Evolutionary conservation across 805 yeast species (phyloP).

Genomic region (Lipomyces chichibuensis): DNA sequence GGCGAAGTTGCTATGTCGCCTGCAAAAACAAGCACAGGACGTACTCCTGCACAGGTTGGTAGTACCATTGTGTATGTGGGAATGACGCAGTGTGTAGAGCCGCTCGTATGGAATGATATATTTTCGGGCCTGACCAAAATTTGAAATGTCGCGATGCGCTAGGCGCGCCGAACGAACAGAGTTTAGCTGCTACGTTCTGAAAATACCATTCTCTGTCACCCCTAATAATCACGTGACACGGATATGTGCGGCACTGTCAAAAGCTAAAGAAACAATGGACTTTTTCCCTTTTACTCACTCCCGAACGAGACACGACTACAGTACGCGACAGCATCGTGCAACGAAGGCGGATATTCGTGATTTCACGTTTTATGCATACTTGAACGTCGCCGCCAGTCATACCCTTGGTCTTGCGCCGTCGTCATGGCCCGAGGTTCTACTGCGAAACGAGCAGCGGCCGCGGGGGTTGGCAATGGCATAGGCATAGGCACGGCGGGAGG

Average conservation of each 20-base stretch:
- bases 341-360: neutral
- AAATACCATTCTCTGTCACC: neutral
- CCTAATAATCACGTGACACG: neutral
- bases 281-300: neutral
- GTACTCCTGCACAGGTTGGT: neutral
- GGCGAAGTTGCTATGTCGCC: neutral
- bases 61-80: neutral
- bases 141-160: neutral
- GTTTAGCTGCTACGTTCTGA: neutral
- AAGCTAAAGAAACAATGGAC: neutral
- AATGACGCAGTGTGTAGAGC: neutral
- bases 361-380: neutral
- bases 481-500: neutral
- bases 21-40: neutral
- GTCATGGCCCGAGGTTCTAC: conserved; percentile 32
- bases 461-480: conserved; percentile 11
- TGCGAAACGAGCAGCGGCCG: conserved; percentile 26
- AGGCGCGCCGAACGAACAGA: neutral
- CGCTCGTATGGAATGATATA: neutral
- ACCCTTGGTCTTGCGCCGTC: neutral
- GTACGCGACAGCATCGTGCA: neutral
- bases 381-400: neutral
- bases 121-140: neutral
- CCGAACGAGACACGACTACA: neutral
- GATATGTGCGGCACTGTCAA: neutral